Base-by-base conservation (phyloP, 164 flowering plant species). In the Tetracentron sinense region DNA sequence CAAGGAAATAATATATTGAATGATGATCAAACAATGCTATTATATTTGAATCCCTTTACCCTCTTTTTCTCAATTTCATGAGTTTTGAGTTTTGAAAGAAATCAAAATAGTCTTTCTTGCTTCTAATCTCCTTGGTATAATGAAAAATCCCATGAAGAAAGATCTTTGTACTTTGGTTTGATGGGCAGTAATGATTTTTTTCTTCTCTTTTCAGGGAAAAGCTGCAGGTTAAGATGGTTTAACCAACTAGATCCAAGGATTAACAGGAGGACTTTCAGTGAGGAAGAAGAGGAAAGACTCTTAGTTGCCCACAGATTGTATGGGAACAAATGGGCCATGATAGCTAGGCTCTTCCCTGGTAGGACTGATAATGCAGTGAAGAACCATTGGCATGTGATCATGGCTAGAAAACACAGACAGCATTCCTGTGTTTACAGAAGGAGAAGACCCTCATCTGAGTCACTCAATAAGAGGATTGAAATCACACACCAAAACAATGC, bases 331-430 rank as follows among this genome's bases (percentile, higher is more conserved):
- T 89, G 92, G 96, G 96, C 92, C 0, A 66, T 80, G 80, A 86
- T 89, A 65, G 83, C 96, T 3, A 81, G 81, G 71, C 78, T 87
- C 2, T 87, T 85, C 59, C 86, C 89, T 20, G 96, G 92, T 0
- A 75, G 96, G 50, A 87, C 96, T 51, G 96, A 89, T 66, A 89
- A 89, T 71, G 90, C 96, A 8, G 85, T 87, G 15, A 89, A 87
- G 80, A 89, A 86, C 54, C 92, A 89, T 53, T 89, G 88, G 89
- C 92, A 89, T 72, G 96, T 89, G 46, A 77, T 89, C 69, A 82
- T 81, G 85, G 88, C 96, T 0, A 81, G 90, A 53, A 83, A 69
- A 50, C 82, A 77, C 42, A 79, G 90, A 61, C 82, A 81, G 54
- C 77, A 80, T 35, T 74, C 79, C 23, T 74, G 64, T 68, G 68